Base-by-base conservation (phyloP, 169 alveolate genomes). In the Blepharisma undulans region DNA sequence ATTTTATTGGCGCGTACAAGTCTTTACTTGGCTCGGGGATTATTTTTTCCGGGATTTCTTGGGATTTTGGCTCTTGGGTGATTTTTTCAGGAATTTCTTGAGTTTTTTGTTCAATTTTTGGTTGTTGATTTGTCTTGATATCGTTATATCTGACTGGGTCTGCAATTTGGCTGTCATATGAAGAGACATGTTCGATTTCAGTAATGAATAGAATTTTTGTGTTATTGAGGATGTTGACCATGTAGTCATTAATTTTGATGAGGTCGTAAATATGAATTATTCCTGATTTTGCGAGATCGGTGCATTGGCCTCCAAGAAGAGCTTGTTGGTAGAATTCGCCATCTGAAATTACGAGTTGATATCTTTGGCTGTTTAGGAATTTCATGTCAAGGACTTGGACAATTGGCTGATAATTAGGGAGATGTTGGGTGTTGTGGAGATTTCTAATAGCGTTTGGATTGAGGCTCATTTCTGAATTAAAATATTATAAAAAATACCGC, bases 1-100 rank as follows among this genome's bases (percentile, higher is more conserved):
- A 93, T 71, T 93, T 95, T 21, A 95, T 87, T 72, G 97, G 95
- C 18, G 95, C 72, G 32, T 27, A 27, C 61, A n/a, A 25, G 25
- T 86, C 91, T 36, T 32, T 84, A 12, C 21, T 36, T 84, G 5
- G 29, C 29, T 29, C 30, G 7, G 48, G 22, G 22, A n/a, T 72
- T 72, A 72, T 3, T 72, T 48, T 48, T 48, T 72, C 33, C 1
- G 29, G 80, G 79, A 72, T 72, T 18, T 22, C 36, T 3, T 4
- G 36, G 7, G 10, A 14, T 74, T 29, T 74, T 74, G 7, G 33
- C 0, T 25, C 80, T 74, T 8, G 80, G 33, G 10, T 18, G 7
- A 18, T 8, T 21, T 59, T 61, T 29, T 25, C 25, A 29, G 86
- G 86, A 18, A 74, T 22, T 22, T 74, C 33, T 29, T 25, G 30